Conservation (phyloP, 164 flowering plant genomes). For the Sedum album region DNA sequence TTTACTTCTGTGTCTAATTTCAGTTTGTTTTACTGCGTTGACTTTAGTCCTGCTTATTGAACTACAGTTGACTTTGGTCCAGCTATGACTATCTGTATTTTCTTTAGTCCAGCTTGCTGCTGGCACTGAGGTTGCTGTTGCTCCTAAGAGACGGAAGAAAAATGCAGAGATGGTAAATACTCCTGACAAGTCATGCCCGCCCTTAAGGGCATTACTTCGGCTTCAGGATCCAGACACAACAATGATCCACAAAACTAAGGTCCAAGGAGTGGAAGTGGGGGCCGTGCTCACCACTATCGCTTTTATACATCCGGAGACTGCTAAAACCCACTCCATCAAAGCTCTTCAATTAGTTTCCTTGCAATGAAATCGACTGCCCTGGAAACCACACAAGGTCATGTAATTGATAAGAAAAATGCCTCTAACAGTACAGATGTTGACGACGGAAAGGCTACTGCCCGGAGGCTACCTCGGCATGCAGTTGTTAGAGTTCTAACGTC, state of each 20-base stretch:
- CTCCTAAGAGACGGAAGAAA: slow-evolving; percentile 75
- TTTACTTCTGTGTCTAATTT: background rate
- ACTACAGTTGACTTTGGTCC: slow-evolving; percentile 42
- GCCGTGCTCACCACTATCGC: slow-evolving; percentile 65
- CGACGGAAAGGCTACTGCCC: slow-evolving; percentile 23
- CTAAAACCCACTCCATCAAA: slow-evolving; percentile 33
- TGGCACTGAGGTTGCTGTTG: slow-evolving; percentile 93
- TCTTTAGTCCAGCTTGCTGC: slow-evolving; percentile 84
- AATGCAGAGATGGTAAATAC: slow-evolving; percentile 17
- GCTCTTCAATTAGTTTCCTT: slow-evolving; percentile 51
- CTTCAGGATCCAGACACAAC: slow-evolving; percentile 53
- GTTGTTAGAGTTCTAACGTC: slow-evolving; percentile 56
- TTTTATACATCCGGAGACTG: slow-evolving; percentile 84
- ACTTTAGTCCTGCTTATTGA: slow-evolving; percentile 66
- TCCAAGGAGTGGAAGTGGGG: slow-evolving; percentile 48
- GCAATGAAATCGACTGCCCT: slow-evolving; percentile 31
- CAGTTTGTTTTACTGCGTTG: background rate
- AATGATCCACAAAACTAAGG: slow-evolving; percentile 28
- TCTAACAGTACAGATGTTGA: slow-evolving; percentile 27
- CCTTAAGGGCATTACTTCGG: slow-evolving; percentile 54
- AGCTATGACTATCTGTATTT: slow-evolving; percentile 29
- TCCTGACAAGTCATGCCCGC: slow-evolving; percentile 17
- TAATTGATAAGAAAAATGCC: slow-evolving; percentile 18
- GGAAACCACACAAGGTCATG: slow-evolving; percentile 25
- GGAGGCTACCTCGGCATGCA: slow-evolving; percentile 32